Evolutionary conservation across 192 early-diverging fungal genomes (phyloP).

Genomic region (Entomortierella beljakovae): DNA sequence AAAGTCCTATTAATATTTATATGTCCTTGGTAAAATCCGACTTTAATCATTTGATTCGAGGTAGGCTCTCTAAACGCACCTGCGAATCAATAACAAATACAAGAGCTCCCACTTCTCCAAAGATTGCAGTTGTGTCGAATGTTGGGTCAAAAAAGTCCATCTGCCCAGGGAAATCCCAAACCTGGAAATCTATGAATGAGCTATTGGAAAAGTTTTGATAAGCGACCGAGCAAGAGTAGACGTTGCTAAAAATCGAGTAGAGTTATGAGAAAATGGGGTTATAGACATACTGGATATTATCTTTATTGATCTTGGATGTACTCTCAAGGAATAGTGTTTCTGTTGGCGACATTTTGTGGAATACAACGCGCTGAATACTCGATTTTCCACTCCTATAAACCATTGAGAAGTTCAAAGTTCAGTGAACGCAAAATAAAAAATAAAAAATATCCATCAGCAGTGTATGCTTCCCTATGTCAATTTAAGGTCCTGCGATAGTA

Average conservation of each 20-base stretch:
- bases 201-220: conserved; percentile 26
- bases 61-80: conserved; percentile 50
- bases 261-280: neutral
- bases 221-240: neutral
- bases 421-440: too few species aligned
- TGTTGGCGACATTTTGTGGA: conserved; percentile 89
- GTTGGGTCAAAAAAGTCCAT: conserved; percentile 83
- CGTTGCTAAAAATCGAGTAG: neutral
- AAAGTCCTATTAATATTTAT: neutral
- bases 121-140: conserved; percentile 74
- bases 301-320: conserved; percentile 78
- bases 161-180: conserved; percentile 95
- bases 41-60: neutral
- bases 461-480: too few species aligned
- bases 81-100: conserved; percentile 98
- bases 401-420: neutral
- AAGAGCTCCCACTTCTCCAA: conserved; percentile 77
- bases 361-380: conserved; percentile 86
- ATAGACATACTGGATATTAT: conserved; percentile 62
- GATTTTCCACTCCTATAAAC: conserved; percentile 82
- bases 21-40: neutral
- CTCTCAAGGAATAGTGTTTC: conserved; percentile 89
- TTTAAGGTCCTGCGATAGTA: neutral
- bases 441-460: too few species aligned
- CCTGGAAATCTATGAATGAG: conserved; percentile 86